These are phyloP conservation scores for Xylariaceae sp. DNA, from an alignment of 2,329 filamentous ascomycete species.

Conservation along the genomic window DNA sequence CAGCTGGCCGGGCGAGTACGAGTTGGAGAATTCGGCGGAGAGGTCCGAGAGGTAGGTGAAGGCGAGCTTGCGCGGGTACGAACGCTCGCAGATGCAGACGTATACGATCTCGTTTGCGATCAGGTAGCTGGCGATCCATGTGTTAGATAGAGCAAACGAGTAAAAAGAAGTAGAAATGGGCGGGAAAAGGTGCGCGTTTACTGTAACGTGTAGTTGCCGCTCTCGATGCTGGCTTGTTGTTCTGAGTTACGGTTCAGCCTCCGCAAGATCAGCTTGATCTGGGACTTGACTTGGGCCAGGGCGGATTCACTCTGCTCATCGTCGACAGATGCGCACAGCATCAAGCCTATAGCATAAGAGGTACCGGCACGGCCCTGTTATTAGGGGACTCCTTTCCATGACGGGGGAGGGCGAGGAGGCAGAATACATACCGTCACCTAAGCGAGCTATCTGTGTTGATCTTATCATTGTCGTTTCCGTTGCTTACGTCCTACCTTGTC, in stretches of 20 bases:
- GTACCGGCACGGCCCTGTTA: slow-evolving; percentile 10
- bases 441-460: slow-evolving; percentile 88
- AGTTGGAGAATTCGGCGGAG: slow-evolving; percentile 81
- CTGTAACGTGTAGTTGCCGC: slow-evolving; percentile 77
- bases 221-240: slow-evolving; percentile 87
- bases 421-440: slow-evolving; percentile 62
- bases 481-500: too few relatives aligned
- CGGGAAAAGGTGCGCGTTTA: slow-evolving; percentile 39
- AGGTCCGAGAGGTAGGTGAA: slow-evolving; percentile 97
- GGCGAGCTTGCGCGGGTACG: slow-evolving; percentile 95
- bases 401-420: slow-evolving; percentile 7
- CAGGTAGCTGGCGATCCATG: slow-evolving; percentile 58
- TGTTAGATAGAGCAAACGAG: not conserved
- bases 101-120: slow-evolving; percentile 81
- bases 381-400: slow-evolving; percentile 12
- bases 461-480: too few relatives aligned
- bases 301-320: slow-evolving; percentile 73
- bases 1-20: slow-evolving; percentile 70
- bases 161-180: not conserved
- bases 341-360: slow-evolving; percentile 62
- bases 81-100: slow-evolving; percentile 86
- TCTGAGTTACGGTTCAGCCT: slow-evolving; percentile 85
- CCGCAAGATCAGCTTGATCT: slow-evolving; percentile 85
- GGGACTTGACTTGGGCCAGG: slow-evolving; percentile 80
- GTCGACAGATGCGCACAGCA: slow-evolving; percentile 91